phyloP scores from a whole-genome alignment of 2,329 filamentous ascomycete species.

The Acrodontium crateriforme region DNA sequence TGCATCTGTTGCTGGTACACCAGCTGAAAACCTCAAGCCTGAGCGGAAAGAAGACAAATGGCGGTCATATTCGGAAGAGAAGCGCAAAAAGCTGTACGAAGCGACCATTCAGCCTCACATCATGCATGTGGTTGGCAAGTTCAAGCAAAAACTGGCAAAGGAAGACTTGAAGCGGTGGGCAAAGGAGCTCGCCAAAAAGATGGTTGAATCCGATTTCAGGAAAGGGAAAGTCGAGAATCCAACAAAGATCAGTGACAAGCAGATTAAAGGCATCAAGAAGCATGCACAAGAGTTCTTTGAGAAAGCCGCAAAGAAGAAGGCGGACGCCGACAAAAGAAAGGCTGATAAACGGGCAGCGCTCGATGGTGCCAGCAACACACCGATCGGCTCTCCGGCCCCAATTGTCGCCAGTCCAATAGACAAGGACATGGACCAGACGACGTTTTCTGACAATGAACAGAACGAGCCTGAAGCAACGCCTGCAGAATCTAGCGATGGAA shows the following conservation, averaged over 20 bases:
- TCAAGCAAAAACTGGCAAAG: slow-evolving; percentile 71
- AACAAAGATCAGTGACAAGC: slow-evolving; percentile 60
- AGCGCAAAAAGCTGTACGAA: slow-evolving; percentile 91
- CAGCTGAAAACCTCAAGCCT: slow-evolving; percentile 43
- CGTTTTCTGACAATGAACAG: slow-evolving; percentile 16
- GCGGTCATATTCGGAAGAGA: slow-evolving; percentile 57
- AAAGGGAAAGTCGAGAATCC: slow-evolving; percentile 76
- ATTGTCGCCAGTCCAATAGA: slow-evolving; percentile 9
- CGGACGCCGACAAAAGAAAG: slow-evolving; percentile 52
- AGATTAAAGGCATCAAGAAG: slow-evolving; percentile 68
- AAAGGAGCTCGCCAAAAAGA: slow-evolving; percentile 61
- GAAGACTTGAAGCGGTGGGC: slow-evolving; percentile 55
- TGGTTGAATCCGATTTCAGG: slow-evolving; percentile 86
- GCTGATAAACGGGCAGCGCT: slow-evolving; percentile 31
- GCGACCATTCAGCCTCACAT: slow-evolving; percentile 78
- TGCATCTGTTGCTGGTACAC: slow-evolving; percentile 47
- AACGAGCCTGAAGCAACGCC: slow-evolving; percentile 14
- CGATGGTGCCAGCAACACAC: slow-evolving; percentile 14
- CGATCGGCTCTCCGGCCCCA: slow-evolving; percentile 16
- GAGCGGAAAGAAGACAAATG: slow-evolving; percentile 53
- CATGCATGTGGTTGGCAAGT: slow-evolving; percentile 75
- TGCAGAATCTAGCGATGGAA: slow-evolving; percentile 9
- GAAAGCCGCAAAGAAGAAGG: slow-evolving; percentile 67
- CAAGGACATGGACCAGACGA: slow-evolving; percentile 12
- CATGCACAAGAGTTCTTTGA: slow-evolving; percentile 79